Base-by-base conservation (phyloP, 768 basidiomycete species). In the Naganishia friedmannii region DNA sequence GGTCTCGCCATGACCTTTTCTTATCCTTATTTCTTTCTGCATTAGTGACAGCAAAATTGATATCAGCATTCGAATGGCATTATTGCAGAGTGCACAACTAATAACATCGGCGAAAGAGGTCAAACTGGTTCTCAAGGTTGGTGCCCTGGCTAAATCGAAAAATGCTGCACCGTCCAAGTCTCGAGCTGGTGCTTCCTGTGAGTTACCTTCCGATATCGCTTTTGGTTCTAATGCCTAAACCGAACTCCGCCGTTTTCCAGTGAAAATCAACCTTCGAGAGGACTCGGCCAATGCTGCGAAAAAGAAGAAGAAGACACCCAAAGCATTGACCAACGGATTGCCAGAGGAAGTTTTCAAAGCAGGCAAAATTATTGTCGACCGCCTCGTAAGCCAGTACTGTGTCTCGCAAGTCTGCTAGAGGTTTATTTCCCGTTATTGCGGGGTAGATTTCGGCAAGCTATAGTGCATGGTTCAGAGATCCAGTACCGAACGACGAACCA, bases 241-340 rank as follows among this genome's bases (percentile, higher is more conserved):
- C 56, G 8, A 10, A 28, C 23, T n/a, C 3, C 67, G 28, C 60
- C 73, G 19, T 45, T 70, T 67, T 58, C 58, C 68, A 37, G 79
- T 77, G 67, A 77, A 74, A 67, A 73, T 74, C 28, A 48, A 42
- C 17, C 29, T 32, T 19, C 68, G 29, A 23, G 34, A 60, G 10
- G 56, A 28, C 45, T 37, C 54, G 37, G 12, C 39, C 21, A 37
- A 72, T 70, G 31, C 53, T 10, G 72, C 68, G 65, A 81, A 82
- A 69, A 80, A 80, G 55, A 82, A 85, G 31, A 83, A 84, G 68
- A 83, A 85, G 73, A 80, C 87, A 0, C 86, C 86, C 9, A 92
- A 90, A 78, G 88, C 89, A 17, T 90, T 91, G 75, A 83, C 86
- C 2, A 85, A 85, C 42, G 92, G 92, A 65, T 90, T 95, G 89